Evolutionary conservation across 805 yeast genomes (phyloP).

Genomic region (Candida xyloterini): DNA sequence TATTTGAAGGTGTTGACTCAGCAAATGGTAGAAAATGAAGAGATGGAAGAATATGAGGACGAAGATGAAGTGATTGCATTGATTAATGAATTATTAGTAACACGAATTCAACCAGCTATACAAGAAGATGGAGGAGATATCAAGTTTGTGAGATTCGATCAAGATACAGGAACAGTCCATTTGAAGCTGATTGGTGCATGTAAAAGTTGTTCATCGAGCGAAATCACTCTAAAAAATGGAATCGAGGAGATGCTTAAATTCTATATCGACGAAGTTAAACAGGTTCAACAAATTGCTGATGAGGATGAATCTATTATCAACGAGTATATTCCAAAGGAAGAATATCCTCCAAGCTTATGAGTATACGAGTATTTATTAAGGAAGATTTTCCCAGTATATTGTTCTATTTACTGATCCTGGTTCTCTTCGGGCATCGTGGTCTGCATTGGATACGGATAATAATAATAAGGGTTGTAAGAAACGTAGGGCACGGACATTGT

Average conservation of each 20-base stretch:
- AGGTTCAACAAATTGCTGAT: slow-evolving; percentile 84
- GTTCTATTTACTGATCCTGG: slow-evolving; percentile 1
- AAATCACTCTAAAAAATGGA: slow-evolving; percentile 90
- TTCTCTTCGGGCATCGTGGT: slow-evolving; percentile 1
- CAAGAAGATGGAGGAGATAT: slow-evolving; percentile 99
- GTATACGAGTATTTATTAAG: slow-evolving; percentile 10
- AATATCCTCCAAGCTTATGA: slow-evolving; percentile 35
- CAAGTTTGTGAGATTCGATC: slow-evolving; percentile 81
- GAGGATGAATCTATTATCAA: slow-evolving; percentile 54
- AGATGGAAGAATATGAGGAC: slow-evolving; percentile 53
- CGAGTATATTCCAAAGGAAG: slow-evolving; percentile 18
- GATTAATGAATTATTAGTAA: slow-evolving; percentile 89
- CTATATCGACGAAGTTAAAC: slow-evolving; percentile 91
- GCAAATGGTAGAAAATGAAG: slow-evolving; percentile 33
- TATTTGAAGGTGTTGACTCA: slow-evolving; percentile 32
- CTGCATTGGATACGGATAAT: slow-evolving; percentile 20
- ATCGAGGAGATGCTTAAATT: slow-evolving; percentile 97
- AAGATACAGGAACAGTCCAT: slow-evolving; percentile 81
- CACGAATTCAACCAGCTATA: slow-evolving; percentile 95
- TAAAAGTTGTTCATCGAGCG: slow-evolving; percentile 85
- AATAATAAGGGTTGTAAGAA: slow-evolving; percentile 22
- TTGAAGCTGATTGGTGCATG: slow-evolving; percentile 94
- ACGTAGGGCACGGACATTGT: slow-evolving; percentile 16
- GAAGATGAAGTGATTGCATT: slow-evolving; percentile 80
- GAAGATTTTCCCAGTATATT: not conserved